Evolutionary conservation across 1,139 yeast species (phyloP).

Genomic region (Kodamaea suecica): DNA sequence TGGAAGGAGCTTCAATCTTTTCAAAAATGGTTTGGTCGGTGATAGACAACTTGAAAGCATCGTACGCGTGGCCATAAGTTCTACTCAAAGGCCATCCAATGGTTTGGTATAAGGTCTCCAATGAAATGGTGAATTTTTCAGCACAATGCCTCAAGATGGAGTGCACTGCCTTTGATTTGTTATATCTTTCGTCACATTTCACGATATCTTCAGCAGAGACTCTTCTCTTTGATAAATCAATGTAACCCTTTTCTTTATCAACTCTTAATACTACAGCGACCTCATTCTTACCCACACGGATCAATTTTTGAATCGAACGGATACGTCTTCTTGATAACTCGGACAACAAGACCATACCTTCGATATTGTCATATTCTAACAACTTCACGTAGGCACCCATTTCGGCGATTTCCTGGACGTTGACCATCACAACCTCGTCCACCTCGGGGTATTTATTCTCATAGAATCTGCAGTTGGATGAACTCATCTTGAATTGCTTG

Average conservation of each 20-base stretch:
- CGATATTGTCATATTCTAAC: constrained; percentile 94
- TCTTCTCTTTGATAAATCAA: constrained; percentile 95
- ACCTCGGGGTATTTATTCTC: constrained; percentile 99
- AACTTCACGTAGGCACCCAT: constrained; percentile 97
- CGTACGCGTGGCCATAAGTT: constrained; percentile 95
- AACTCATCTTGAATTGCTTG: constrained; percentile 54
- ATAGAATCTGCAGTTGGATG: constrained; percentile 92
- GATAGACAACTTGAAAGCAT: constrained; percentile 94
- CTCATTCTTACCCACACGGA: constrained; percentile 97
- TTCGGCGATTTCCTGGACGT: constrained; percentile 96
- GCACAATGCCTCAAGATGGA: constrained; percentile 97
- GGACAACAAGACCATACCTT: constrained; percentile 95
- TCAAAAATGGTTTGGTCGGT: constrained; percentile 89
- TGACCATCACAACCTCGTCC: constrained; percentile 98
- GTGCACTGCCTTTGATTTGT: constrained; percentile 95
- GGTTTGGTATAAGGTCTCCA: constrained; percentile 80
- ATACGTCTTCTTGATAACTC: constrained; percentile 98
- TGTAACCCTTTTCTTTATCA: constrained; percentile 97
- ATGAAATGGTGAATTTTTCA: constrained; percentile 85
- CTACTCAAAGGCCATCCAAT: constrained; percentile 98
- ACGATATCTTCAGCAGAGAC: constrained; percentile 97
- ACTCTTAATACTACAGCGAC: constrained; percentile 99
- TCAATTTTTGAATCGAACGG: constrained; percentile 93
- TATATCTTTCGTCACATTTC: constrained; percentile 96
- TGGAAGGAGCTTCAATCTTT: constrained; percentile 68